Base-by-base conservation (phyloP, 2,329 filamentous ascomycete genomes). In the Cadophora gregata region DNA sequence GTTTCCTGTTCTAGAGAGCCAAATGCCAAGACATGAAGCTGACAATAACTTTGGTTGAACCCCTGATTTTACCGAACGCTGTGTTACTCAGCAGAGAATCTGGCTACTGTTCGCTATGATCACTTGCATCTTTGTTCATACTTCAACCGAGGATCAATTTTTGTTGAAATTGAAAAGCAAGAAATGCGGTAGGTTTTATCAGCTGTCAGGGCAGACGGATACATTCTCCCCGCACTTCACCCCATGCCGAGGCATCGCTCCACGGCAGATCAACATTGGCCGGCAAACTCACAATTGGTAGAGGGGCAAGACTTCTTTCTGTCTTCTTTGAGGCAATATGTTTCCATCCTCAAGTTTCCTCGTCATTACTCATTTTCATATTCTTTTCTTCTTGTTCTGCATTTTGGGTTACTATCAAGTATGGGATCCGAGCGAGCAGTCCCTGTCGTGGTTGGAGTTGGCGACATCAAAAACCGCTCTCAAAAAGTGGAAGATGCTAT, bases 381-480 rank as follows among this genome's bases (percentile, higher is more conserved):
- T 42, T 42, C 10, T 42, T 42, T 42, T 16, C 12, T 42, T 42
- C 14, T 19, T 2, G 3, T 38, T 14, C 42, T 2, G n/a, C 5
- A 47, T 21, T 47, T 21, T 47, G 6, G n/a, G 21, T 47, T 21
- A 6, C 4, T 47, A 21, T 7, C 19, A 31, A 38, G 12, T 33
- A 67, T 67, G 65, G 2, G 27, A 8, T 47, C 65, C 6, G 4
- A 27, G 1, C 38, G 59, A 64, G 53, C 55, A 42, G 76, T 74
- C 16, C 88, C 88, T 0, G 78, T 91, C 25, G 83, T 90, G 31
- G 81, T 91, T 59, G 88, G 88, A 33, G 84, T 90, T 0, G 87
- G 82, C 63, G 88, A 90, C 72, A 77, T 88, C 68, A 84, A 85
- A 67, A 90, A 90, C 74, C 82, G 83, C 59, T 85, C 85, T 2